Evolutionary conservation across 768 basidiomycete genomes (phyloP).

Genomic region (Fibroporia radiculosa): DNA sequence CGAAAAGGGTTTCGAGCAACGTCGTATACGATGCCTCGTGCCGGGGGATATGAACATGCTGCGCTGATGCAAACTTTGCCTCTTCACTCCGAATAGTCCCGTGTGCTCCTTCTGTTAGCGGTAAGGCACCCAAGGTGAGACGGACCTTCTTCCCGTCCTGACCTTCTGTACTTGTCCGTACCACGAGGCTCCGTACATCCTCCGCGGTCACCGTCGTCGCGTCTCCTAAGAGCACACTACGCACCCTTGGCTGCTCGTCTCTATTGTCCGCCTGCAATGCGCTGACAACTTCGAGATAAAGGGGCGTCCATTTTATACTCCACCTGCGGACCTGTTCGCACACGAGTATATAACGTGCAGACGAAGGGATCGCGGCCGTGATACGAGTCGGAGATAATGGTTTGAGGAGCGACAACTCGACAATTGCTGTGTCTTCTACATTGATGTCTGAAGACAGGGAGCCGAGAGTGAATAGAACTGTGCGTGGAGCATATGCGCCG

Average conservation of each 20-base stretch:
- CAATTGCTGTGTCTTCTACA: constrained; percentile 53
- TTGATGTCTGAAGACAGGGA: constrained; percentile 31
- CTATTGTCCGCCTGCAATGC: constrained; percentile 56
- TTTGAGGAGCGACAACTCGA: constrained; percentile 58
- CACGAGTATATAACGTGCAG: constrained; percentile 63
- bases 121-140: constrained; percentile 40
- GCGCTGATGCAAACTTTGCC: too few species aligned
- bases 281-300: constrained; percentile 76
- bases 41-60: constrained; percentile 65
- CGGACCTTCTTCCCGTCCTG: constrained; percentile 31
- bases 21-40: constrained; percentile 91
- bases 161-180: constrained; percentile 32
- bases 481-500: constrained; percentile 52
- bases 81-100: constrained; percentile 5
- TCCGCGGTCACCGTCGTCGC: constrained; percentile 27
- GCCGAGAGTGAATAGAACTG: constrained; percentile 69
- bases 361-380: constrained; percentile 49
- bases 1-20: constrained; percentile 77
- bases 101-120: constrained; percentile 20
- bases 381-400: constrained; percentile 58
- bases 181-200: constrained; percentile 48
- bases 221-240: constrained; percentile 57
- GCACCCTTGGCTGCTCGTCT: constrained; percentile 39
- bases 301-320: constrained; percentile 80
- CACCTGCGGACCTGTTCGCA: constrained; percentile 74